Percentiles rank a stretch among this genome's conserved stretches.
Evolutionary conservation across 2,329 filamentous ascomycete species (phyloP).

Genomic region (Scedosporium apiospermum): DNA sequence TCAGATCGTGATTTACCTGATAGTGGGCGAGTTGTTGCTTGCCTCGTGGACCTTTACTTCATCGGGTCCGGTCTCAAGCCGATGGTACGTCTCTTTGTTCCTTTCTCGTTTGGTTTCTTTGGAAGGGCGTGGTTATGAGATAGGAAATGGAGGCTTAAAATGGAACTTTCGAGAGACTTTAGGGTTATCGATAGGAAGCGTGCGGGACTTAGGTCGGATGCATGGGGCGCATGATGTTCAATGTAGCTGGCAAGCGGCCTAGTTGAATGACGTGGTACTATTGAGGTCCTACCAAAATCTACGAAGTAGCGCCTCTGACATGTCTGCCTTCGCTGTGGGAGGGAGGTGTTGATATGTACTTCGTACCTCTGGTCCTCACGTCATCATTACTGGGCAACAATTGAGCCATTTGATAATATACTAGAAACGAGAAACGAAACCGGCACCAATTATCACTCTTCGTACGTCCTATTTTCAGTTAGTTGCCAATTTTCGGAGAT

Average conservation of each 20-base stretch:
- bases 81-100: not conserved
- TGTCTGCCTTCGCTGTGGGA: not conserved
- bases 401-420: not conserved
- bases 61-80: not conserved
- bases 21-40: not conserved
- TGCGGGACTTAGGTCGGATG: not conserved
- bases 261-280: not conserved
- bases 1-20: not conserved
- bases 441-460: not conserved
- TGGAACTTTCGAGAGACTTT: not conserved
- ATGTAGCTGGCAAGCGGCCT: not conserved
- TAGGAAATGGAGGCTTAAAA: not conserved
- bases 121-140: not conserved
- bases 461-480: not conserved
- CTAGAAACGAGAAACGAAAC: too few species aligned
- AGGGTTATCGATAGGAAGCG: not conserved
- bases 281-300: not conserved
- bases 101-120: too few species aligned
- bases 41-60: too few species aligned
- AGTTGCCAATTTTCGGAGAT: not conserved
- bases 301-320: not conserved
- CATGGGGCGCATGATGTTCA: not conserved
- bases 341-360: too few species aligned
- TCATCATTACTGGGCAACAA: not conserved
- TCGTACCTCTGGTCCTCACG: not conserved